A percentile compares a stretch with the other conserved stretches of the same genome.
Evolutionary conservation across 1,139 yeast species (phyloP).

Genomic region (Kazachstania sp.): DNA sequence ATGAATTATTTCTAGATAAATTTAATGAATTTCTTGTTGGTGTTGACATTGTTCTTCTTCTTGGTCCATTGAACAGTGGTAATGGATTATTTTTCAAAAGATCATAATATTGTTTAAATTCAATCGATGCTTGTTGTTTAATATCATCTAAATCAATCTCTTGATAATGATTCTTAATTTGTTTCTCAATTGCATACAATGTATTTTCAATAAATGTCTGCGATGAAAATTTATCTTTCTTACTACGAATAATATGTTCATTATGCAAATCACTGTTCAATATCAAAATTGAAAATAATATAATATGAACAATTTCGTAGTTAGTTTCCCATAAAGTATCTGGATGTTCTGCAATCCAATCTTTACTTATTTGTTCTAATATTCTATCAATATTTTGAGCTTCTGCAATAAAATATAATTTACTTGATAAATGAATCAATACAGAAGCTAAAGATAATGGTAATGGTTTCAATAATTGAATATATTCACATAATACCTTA

Average conservation of each 20-base stretch:
- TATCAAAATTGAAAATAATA: slow-evolving; percentile 64
- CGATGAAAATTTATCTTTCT: slow-evolving; percentile 27
- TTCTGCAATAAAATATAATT: slow-evolving; percentile 69
- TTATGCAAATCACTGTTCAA: slow-evolving; percentile 65
- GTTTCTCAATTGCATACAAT: slow-evolving; percentile 35
- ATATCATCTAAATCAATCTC: slow-evolving; percentile 3
- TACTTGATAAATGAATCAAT: slow-evolving; percentile 53
- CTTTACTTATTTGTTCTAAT: slow-evolving; percentile 57
- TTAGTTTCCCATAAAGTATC: slow-evolving; percentile 36
- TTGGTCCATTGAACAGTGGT: slow-evolving; percentile 7
- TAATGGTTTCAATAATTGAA: slow-evolving; percentile 26
- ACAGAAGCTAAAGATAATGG: slow-evolving; percentile 42
- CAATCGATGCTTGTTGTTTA: slow-evolving; percentile 7
- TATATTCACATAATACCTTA: slow-evolving; percentile 25
- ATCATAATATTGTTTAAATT: slow-evolving; percentile 12
- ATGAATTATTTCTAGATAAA: slow-evolving; percentile 3
- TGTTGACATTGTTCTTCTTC: neutral
- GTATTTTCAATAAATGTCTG: slow-evolving; percentile 46
- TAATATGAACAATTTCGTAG: slow-evolving; percentile 59
- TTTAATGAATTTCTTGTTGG: neutral
- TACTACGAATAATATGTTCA: slow-evolving; percentile 28
- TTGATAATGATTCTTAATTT: slow-evolving; percentile 15
- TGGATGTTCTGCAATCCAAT: slow-evolving; percentile 39
- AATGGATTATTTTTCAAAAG: slow-evolving; percentile 8
- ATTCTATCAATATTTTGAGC: slow-evolving; percentile 75